Percentiles rank a stretch among this genome's conserved stretches.
phyloP scores from a whole-genome alignment of 257 asterid species.

The Thymus quinquecostatus region DNA sequence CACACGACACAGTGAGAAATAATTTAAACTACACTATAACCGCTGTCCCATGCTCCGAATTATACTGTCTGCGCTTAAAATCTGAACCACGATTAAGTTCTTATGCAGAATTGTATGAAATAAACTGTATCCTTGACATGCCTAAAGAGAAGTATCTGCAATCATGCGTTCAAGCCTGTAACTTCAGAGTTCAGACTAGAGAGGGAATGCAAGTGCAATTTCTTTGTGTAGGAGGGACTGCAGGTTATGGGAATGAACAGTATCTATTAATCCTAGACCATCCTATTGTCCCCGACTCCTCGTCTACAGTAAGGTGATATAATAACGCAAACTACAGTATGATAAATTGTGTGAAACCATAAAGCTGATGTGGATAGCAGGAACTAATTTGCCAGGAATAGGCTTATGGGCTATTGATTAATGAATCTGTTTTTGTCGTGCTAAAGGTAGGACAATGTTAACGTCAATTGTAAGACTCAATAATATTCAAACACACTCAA shows the following conservation, averaged over 20 bases:
- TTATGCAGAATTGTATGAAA: not conserved
- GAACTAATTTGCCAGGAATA: not conserved
- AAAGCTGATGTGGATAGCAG: not conserved
- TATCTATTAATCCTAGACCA: too few species aligned
- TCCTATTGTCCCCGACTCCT: not conserved
- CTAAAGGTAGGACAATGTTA: not conserved
- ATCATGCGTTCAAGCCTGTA: not conserved
- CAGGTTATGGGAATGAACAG: too few species aligned
- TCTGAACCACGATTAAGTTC: slow-evolving; percentile 12
- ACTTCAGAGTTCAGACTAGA: too few species aligned
- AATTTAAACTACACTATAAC: not conserved
- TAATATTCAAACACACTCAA: not conserved
- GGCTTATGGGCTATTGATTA: not conserved
- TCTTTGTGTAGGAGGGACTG: too few species aligned
- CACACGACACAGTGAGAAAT: not conserved
- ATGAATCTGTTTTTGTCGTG: not conserved
- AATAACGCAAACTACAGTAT: not conserved
- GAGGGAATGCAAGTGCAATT: too few species aligned
- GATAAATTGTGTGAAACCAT: not conserved
- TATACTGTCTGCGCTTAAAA: not conserved
- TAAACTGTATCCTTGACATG: not conserved
- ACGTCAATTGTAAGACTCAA: not conserved
- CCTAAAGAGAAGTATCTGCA: not conserved
- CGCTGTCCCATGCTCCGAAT: slow-evolving; percentile 4
- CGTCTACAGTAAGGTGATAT: not conserved